Base-by-base conservation (phyloP, 257 asterid species). In the Nicotiana noctiflora region DNA sequence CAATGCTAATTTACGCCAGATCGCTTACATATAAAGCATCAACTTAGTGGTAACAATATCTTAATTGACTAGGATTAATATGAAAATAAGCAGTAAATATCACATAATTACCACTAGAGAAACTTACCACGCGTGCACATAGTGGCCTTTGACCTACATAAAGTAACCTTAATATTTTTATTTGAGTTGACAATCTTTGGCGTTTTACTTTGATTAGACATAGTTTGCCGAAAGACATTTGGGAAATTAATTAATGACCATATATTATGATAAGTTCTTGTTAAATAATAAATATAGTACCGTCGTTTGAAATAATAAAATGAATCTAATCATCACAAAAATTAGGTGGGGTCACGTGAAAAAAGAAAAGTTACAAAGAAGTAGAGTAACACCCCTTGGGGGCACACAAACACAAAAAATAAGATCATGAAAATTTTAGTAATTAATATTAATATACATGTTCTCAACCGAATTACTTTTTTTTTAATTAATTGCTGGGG, bases 151-250 rank as follows among this genome's bases (percentile, higher is more conserved):
- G 81, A 76, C 82, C 68, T 46, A 34, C 65, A 27, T 3, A 65
- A 81, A 66, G 76, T 55, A 25, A 46, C 66, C 60, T 76, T 56
- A 75, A 10, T 40, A 55, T 51, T 13, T 65, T 76, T 57, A 23
- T 18, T 76, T 76, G 59, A 76, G 21, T 57, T 76, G 82, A 76
- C 55, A 81, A 65, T 60, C 34, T 29, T 31, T 21, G 55, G 70
- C 40, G 34, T 68, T 81, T 81, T 17, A 65, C 31, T 76, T 40
- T 81, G 78, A 65, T 77, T 27, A 68, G 56, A 37, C 64, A 75
- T 40, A 68, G 59, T 67, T 77, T 77, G 81, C 81, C 67, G 80
- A 77, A 44, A 76, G 82, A n/a, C 82, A 84, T 67, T 77, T 67
- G 37, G 51, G 27, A 37, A n/a, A 25, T 72, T 56, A 65, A 63